Percentiles rank a stretch among this genome's conserved stretches.
Conservation (phyloP, 2,329 filamentous ascomycete genomes). For the Fusarium sp. region DNA sequence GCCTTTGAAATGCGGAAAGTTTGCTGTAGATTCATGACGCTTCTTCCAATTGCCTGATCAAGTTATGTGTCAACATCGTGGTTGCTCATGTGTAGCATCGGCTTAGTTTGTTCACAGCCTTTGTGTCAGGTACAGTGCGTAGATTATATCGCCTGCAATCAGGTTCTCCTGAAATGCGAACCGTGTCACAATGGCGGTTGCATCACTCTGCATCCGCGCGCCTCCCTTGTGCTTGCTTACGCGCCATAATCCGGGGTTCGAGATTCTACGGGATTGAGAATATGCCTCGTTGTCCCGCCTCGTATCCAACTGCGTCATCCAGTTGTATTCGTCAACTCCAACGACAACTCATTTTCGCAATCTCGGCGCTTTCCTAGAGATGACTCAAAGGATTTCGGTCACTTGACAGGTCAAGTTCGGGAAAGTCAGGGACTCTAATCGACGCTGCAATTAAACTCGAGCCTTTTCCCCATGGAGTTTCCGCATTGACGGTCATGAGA, state of each 20-base stretch:
- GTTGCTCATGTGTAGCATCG: conserved; percentile 2
- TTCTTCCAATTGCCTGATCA: neutral
- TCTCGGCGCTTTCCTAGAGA: conserved; percentile 18
- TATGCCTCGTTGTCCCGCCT: conserved; percentile 23
- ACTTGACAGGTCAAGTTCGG: conserved; percentile 25
- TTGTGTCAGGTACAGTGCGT: neutral
- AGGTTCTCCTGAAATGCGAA: conserved; percentile 22
- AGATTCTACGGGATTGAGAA: conserved; percentile 29
- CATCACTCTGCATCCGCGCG: conserved; percentile 22
- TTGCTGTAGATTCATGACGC: conserved; percentile 1
- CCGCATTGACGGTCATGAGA: conserved; percentile 6
- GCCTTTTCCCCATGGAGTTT: neutral
- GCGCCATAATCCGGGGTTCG: conserved; percentile 26
- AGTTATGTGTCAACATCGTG: neutral
- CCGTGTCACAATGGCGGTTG: conserved; percentile 14
- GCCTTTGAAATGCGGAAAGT: conserved; percentile 5
- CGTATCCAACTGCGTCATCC: conserved; percentile 21
- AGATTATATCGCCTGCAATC: conserved; percentile 1
- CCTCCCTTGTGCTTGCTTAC: conserved; percentile 30
- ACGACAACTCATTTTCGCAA: conserved; percentile 20
- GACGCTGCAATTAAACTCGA: conserved; percentile 3
- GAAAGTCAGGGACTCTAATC: conserved; percentile 3
- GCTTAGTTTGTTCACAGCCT: neutral
- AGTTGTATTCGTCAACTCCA: conserved; percentile 15
- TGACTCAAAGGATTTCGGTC: conserved; percentile 19